phyloP scores from a whole-genome alignment of 225 moss, liverwort and hornwort species.

The Climacium dendroides region DNA sequence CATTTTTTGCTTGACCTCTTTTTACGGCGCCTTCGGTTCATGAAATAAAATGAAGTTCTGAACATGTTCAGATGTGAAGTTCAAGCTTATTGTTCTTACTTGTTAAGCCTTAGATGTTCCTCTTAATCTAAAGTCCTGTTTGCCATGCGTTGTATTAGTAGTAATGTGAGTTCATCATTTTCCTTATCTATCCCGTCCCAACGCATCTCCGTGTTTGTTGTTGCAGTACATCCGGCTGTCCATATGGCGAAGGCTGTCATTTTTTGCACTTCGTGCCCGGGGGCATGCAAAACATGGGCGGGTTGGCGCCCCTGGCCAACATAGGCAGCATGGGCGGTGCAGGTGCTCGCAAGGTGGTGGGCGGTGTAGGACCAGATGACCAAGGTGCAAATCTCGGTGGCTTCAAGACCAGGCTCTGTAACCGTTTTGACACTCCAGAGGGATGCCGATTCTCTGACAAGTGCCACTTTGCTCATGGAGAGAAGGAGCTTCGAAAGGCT shows the following conservation, averaged over 20 bases:
- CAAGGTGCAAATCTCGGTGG: conserved; percentile 93
- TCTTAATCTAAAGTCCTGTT: not conserved
- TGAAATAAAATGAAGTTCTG: not conserved
- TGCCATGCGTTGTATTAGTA: not conserved
- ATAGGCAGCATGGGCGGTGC: conserved; percentile 42
- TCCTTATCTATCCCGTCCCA: not conserved
- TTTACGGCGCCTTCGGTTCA: not conserved
- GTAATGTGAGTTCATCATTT: not conserved
- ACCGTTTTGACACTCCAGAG: conserved; percentile 79
- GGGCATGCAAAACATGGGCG: conserved; percentile 53
- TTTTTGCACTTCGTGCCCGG: conserved; percentile 91
- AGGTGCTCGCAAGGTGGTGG: conserved; percentile 82
- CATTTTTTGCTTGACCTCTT: not conserved
- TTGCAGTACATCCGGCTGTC: conserved; percentile 94
- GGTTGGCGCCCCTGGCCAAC: conserved; percentile 50
- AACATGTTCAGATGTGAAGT: not conserved
- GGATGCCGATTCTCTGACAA: conserved; percentile 96
- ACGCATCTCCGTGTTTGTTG: not conserved
- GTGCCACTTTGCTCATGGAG: conserved; percentile 97
- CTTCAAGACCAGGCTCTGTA: conserved; percentile 91
- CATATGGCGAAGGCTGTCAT: conserved; percentile 97
- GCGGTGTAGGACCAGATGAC: conserved; percentile 64
- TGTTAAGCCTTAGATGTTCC: not conserved
- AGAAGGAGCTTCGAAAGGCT: conserved; percentile 86
- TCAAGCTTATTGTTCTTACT: not conserved